Evolutionary conservation across 345 rosid genomes (phyloP), one percentile per base, ranked within the genome.

Genomic region (Psidium guajava): DNA sequence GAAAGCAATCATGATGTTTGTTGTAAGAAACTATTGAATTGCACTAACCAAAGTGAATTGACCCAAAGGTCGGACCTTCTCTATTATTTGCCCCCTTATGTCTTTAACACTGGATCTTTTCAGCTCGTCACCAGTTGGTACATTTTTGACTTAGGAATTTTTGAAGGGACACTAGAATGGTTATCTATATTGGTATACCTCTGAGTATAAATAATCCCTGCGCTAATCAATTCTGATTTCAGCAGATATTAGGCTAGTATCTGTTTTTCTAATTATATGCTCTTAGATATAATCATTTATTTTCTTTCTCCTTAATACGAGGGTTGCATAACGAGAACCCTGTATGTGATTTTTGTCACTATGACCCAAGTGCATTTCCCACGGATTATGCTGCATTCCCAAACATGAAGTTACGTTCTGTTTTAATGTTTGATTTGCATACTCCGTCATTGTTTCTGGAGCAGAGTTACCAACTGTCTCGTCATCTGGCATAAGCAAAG

Each of bases 401-500:
- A 82, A 56, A 55, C 28, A 32, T 57, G 36, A 36, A 42, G 28
- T 83, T 56, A 47, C 51, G 8, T 25, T 27, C 1, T 20, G 56
- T 52, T 11, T 84, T 24, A n/a, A 27, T 27, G 28, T 53, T 18
- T 69, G 5, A 50, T 84, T 74, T 40, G 59, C 84, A 52, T 54
- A 24, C 40, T 69, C 32, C 64, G 28, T 86, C 88, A 73, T 54
- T 86, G 85, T 40, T 56, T 86, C 61, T 87, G 81, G 83, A 24
- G 28, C 90, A 95, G 98, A 56, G 83, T 81, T 92, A 55, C 58
- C 83, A 53, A 4, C 88, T 59, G 25, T 87, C 81, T 59, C 83
- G 51, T 80, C 87, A 56, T 89, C 95, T 86, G 91, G 93, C 54
- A 12, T 96, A 83, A 92, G 93, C 87, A 93, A 82, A 83, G 96